phyloP scores from a whole-genome alignment of 2,329 filamentous ascomycete species.

The Macrophomina phaseolina region DNA sequence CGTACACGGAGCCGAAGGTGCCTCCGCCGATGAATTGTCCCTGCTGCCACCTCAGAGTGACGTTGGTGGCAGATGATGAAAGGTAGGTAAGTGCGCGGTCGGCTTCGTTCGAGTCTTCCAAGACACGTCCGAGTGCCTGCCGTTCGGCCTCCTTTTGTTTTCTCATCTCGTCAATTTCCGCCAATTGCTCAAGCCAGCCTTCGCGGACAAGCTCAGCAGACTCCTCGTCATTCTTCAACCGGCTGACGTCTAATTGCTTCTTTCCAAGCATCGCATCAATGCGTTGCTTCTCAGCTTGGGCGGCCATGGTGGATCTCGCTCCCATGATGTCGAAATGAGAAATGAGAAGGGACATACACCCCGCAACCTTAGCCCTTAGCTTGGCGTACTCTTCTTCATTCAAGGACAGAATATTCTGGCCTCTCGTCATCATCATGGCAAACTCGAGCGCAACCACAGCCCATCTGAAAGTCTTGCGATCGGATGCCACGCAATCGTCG shows the following conservation, averaged over 20 bases:
- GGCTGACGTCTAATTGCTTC: conserved; percentile 78
- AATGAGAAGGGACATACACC: conserved; percentile 96
- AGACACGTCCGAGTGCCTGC: conserved; percentile 84
- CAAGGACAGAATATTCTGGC: conserved; percentile 89
- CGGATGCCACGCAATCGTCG: conserved; percentile 92
- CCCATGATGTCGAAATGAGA: conserved; percentile 99
- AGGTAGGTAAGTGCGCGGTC: conserved; percentile 93
- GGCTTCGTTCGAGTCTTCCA: conserved; percentile 94
- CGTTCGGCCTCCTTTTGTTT: conserved; percentile 82
- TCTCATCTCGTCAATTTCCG: conserved; percentile 77
- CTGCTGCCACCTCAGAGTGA: conserved; percentile 96
- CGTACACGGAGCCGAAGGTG: conserved; percentile 96
- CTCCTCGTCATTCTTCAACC: conserved; percentile 80
- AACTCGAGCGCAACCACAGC: conserved; percentile 94
- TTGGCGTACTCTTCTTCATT: conserved; percentile 85
- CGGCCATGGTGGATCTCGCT: conserved; percentile 88
- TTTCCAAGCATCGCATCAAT: conserved; percentile 80
- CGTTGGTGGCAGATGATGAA: conserved; percentile 91
- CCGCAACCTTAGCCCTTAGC: conserved; percentile 86
- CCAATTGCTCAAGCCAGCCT: conserved; percentile 74
- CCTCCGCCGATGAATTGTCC: conserved; percentile 97
- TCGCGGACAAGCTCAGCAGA: conserved; percentile 75
- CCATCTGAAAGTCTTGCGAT: conserved; percentile 97
- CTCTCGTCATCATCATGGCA: conserved; percentile 95
- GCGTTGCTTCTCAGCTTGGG: conserved; percentile 89